Evolutionary conservation across 192 early-diverging fungal genomes (phyloP), one percentile per base, ranked within the genome.

Genomic region (Kappamyces sp.): DNA sequence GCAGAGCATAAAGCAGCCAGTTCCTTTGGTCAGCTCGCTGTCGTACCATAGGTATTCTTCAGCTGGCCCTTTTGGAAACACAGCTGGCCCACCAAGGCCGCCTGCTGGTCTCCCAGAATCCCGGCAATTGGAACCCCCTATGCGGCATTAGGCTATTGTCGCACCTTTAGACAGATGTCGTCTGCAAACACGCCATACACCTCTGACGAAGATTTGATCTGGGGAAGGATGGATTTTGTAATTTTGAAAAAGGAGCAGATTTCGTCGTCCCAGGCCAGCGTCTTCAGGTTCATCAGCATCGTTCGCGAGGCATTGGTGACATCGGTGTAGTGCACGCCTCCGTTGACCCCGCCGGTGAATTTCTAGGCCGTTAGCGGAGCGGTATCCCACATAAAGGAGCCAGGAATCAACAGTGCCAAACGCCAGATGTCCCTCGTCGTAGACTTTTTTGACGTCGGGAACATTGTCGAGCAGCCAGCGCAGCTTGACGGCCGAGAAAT

Each of bases 1-100:
- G 75, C 88, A 92, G 48, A 96, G 73, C 90, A 94, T 91, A 70
- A 96, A 96, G 73, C 91, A 93, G 34, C 91, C 93, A 31, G 93
- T 96, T 41, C 93, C 92, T 72, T 94, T 6, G 15, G 48, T 11
- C 14, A 22, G 45, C 6, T 59, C 57, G 45, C 5, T 41, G 12
- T 5, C 40, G 12, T 12, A 3, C 5, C 65, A 36, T 67, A 65
- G 5, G 93, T 96, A 75, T 92, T 96, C 77, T 96, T 96, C 54
- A 86, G 84, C 66, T 90, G 85, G 2, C 93, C 93, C 2, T 82
- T 72, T 45, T 81, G 64, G 64, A 91, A 90, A 72, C 93, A 96
- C 58, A 84, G 83, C 67, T 96, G 93, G n/a, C 93, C 93, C 31
- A 96, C 91, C 38, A 92, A 77, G 14, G 93, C 93, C 9, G 91